phyloP scores from a whole-genome alignment of 257 asterid genomes.

The Solanum virginianum region DNA sequence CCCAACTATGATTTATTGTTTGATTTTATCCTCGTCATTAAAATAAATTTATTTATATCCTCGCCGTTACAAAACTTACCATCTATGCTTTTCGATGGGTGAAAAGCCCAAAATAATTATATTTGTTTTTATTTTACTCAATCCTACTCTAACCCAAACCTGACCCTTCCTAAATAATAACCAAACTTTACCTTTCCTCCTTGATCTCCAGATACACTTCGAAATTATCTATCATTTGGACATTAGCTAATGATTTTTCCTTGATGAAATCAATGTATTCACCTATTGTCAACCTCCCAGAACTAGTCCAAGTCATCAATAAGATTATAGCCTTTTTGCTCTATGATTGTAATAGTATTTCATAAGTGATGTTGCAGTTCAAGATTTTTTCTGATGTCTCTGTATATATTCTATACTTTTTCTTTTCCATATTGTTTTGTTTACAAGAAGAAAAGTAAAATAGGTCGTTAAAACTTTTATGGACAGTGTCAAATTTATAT shows the following conservation, averaged over 20 bases:
- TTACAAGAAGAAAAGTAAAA: background rate
- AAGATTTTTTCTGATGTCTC: background rate
- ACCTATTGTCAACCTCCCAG: too few species aligned
- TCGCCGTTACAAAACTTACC: too few species aligned
- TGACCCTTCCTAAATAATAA: too few species aligned
- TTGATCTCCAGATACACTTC: constrained; percentile 83
- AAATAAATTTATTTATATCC: too few species aligned
- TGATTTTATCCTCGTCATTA: too few species aligned
- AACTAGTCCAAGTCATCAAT: background rate
- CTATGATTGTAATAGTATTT: background rate
- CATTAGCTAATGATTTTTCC: constrained; percentile 26
- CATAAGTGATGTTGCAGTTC: background rate
- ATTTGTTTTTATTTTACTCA: too few species aligned
- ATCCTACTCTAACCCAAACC: too few species aligned
- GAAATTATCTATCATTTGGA: constrained; percentile 68
- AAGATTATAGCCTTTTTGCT: background rate
- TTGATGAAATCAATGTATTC: background rate
- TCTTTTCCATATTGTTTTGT: background rate
- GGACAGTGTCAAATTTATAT: background rate
- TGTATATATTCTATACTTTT: background rate
- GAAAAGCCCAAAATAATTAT: too few species aligned
- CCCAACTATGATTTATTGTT: too few species aligned
- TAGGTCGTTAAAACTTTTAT: background rate
- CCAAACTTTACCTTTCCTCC: background rate
- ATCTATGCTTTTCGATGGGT: too few species aligned